Evolutionary conservation across 495 filamentous ascomycete species (phyloP).

Genomic region (Neurospora africana): DNA sequence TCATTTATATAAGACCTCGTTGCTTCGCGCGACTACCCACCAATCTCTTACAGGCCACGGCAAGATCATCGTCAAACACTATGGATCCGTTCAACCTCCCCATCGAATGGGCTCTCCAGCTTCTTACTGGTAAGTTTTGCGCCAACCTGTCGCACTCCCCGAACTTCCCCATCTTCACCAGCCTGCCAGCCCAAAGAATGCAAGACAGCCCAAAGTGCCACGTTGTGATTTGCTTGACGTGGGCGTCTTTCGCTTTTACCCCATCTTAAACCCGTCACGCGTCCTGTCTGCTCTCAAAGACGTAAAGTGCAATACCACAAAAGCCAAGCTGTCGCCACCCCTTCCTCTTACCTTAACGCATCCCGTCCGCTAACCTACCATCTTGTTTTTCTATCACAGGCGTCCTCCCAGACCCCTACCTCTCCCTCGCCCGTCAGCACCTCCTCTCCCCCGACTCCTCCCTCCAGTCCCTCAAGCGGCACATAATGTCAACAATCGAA

Average conservation of each 20-base stretch:
- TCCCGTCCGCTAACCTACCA: neutral
- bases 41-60: neutral
- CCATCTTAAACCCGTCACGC: neutral
- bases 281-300: neutral
- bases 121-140: neutral
- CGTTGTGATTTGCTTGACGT: neutral
- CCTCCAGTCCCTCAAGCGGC: conserved; percentile 23
- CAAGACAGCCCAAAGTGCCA: neutral
- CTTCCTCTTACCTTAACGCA: too few relatives aligned
- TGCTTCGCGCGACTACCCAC: neutral
- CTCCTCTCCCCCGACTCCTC: conserved; percentile 25
- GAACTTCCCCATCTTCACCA: neutral
- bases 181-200: neutral
- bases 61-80: neutral
- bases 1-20: neutral
- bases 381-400: conserved; percentile 11
- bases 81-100: neutral
- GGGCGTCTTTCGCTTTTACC: neutral
- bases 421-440: conserved; percentile 27
- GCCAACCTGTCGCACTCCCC: neutral
- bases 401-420: conserved; percentile 29
- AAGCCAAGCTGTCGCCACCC: too few relatives aligned
- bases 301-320: neutral
- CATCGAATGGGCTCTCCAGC: neutral
- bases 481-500: conserved; percentile 21